Evolutionary conservation across 2,329 filamentous ascomycete species (phyloP).

Genomic region (Chrysoporthe austroafricana): DNA sequence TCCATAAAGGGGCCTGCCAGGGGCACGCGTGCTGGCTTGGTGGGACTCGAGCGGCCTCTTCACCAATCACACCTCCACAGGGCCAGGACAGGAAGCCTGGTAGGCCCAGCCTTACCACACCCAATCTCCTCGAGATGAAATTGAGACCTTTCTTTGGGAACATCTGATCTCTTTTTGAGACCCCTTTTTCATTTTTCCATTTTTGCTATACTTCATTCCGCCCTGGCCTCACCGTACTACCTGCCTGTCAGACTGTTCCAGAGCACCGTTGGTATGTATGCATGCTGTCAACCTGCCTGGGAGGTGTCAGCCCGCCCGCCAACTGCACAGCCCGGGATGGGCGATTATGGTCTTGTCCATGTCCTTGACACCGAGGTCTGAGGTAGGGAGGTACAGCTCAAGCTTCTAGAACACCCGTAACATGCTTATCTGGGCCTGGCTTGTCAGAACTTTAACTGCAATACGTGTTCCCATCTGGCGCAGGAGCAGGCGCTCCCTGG

Average conservation of each 20-base stretch:
- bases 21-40: neutral
- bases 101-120: neutral
- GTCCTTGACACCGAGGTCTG: neutral
- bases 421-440: neutral
- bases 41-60: neutral
- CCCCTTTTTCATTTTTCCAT: neutral
- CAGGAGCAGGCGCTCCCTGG: neutral
- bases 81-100: neutral
- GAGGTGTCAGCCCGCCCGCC: too few species aligned
- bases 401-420: neutral
- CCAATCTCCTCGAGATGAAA: constrained; percentile 10
- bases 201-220: neutral
- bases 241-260: neutral
- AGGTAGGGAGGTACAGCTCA: neutral
- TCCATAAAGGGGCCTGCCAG: constrained; percentile 6
- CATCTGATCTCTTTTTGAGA: constrained; percentile 2
- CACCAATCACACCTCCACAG: neutral
- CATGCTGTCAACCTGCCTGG: neutral
- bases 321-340: neutral
- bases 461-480: neutral
- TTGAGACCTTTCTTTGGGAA: constrained; percentile 3
- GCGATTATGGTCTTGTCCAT: too few species aligned
- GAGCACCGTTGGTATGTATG: too few species aligned
- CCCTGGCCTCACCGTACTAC: neutral
- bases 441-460: neutral